Evolutionary conservation across 805 yeast species (phyloP), one percentile per base, ranked within the genome.

Genomic region (Ogataea thermomethanolica): DNA sequence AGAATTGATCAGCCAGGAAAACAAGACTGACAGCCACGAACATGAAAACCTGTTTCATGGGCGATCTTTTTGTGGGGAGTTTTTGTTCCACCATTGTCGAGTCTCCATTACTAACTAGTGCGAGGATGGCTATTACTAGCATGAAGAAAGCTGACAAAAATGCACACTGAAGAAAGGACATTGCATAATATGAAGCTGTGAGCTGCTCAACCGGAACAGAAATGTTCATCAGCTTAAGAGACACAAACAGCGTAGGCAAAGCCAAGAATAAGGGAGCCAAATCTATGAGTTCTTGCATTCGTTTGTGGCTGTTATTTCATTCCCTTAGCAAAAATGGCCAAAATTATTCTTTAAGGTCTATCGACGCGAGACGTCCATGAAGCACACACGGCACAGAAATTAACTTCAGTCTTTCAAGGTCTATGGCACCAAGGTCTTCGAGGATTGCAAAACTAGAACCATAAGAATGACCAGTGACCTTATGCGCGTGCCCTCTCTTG

Each of bases 231-330:
- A 61, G 42, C 4, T 56, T 54, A 30, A 59, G 47, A 2, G 69
- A 63, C 10, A 59, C 53, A 29, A 58, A 43, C 11, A 65, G 44
- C 0, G 65, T 59, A 10, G 69, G 68, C 8, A 65, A 40, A 1
- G 67, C 53, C 31, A 65, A 36, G 29, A 59, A 59, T 23, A 62
- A 37, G 5, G 69, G 69, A 0, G 66, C 55, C 13, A 56, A 43
- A 25, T 60, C 64, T 7, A 58, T 43, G 15, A 38, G n/a, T 8
- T 26, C 35, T n/a, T 38, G 33, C 33, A 38, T 38, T 28, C 12
- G 21, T 20, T 20, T n/a, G 33, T 21, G 33, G 27, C 41, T 32
- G 26, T 34, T 32, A 32, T 38, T 33, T 31, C 35, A 32, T 37
- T 17, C 20, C 20, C 20, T 26, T 15, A 25, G 26, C 24, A 24